Conservation (phyloP, 176 grass and related monocot genomes). For the Carex myosuroides region DNA sequence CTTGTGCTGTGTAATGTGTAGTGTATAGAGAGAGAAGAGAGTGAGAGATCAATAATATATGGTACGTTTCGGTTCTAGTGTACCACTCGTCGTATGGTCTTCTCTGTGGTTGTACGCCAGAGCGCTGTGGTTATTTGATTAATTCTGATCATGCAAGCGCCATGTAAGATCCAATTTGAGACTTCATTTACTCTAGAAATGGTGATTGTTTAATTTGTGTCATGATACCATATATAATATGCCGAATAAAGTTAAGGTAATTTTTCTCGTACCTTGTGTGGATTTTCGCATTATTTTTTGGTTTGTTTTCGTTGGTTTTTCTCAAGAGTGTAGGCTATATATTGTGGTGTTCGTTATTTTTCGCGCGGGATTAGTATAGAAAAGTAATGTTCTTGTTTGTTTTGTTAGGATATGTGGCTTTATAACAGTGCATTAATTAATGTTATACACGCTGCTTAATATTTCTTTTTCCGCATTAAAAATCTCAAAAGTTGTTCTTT, state of each 20-base stretch:
- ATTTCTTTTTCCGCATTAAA: neutral
- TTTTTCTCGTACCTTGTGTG: neutral
- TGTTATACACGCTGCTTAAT: neutral
- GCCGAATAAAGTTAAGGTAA: slow-evolving; percentile 11
- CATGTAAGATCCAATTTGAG: slow-evolving; percentile 2
- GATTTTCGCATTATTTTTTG: neutral
- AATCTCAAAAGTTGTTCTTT: neutral
- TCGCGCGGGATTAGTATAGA: neutral
- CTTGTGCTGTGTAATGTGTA: neutral
- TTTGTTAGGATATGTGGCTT: neutral
- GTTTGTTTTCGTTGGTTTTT: neutral
- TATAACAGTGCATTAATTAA: neutral
- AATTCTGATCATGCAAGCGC: neutral
- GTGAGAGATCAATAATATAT: neutral
- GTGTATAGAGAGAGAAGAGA: neutral
- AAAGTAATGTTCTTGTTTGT: neutral
- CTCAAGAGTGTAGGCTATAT: neutral
- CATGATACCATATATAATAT: neutral
- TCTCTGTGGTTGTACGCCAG: neutral
- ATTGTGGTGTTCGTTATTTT: neutral
- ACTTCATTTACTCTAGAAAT: neutral
- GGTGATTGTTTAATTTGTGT: slow-evolving; percentile 2
- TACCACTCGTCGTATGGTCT: neutral
- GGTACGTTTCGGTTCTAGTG: slow-evolving; percentile 1
- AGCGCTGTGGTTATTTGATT: neutral